Percentiles rank a stretch among this genome's conserved stretches.
phyloP scores from a whole-genome alignment of 768 basidiomycete species.

The Mycena amicta region DNA sequence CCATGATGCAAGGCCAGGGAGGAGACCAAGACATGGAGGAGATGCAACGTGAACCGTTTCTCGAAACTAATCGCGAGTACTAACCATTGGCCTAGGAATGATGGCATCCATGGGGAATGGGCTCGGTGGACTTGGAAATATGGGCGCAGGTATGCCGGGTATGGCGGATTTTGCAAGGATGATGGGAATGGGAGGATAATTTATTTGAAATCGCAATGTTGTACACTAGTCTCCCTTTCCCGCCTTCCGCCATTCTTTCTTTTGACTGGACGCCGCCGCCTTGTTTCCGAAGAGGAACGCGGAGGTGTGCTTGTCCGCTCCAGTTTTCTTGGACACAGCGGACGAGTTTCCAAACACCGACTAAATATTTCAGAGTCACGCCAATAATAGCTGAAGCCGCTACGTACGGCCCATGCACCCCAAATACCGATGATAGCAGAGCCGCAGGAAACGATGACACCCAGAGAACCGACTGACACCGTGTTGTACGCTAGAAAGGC shows the following conservation, averaged over 20 bases:
- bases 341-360: conserved; percentile 62
- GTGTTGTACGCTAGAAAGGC: conserved; percentile 72
- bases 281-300: conserved; percentile 80
- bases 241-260: conserved; percentile 56
- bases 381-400: conserved; percentile 30
- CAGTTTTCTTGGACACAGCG: conserved; percentile 67
- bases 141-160: conserved; percentile 66
- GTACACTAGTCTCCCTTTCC: conserved; percentile 30
- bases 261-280: conserved; percentile 61
- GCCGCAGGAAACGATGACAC: conserved; percentile 51
- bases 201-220: too few relatives aligned
- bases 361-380: conserved; percentile 34
- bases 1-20: conserved; percentile 95
- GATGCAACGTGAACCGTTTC: conserved; percentile 71
- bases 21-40: conserved; percentile 95
- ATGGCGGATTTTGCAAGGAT: conserved; percentile 85
- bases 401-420: conserved; percentile 75
- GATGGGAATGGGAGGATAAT: conserved; percentile 80
- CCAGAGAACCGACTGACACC: conserved; percentile 55
- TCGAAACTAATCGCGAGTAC: not conserved
- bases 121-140: conserved; percentile 56
- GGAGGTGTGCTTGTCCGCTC: conserved; percentile 82
- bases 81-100: too few relatives aligned
- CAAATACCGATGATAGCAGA: conserved; percentile 58
- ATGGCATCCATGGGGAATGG: conserved; percentile 84